A percentile compares a stretch with the other conserved stretches of the same genome.
phyloP scores from a whole-genome alignment of 129 eudicot species.

The Smallanthus sonchifolius region DNA sequence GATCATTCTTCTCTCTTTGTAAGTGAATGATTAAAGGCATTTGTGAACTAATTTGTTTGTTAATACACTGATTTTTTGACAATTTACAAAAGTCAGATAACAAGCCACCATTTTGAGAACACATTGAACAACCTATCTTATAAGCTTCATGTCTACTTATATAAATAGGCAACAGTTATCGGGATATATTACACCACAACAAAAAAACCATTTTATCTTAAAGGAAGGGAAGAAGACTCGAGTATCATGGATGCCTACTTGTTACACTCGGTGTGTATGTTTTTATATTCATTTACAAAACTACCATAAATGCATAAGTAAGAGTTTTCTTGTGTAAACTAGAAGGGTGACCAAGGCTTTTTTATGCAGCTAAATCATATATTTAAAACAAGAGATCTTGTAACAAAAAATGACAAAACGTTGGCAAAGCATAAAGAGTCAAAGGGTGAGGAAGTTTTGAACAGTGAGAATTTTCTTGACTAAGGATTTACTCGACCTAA shows the following conservation, averaged over 20 bases:
- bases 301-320: neutral
- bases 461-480: conserved; percentile 48
- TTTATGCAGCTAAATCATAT: conserved; percentile 85
- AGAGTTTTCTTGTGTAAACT: neutral
- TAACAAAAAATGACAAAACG: conserved; percentile 64
- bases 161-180: conserved; percentile 73
- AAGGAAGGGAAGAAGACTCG: conserved; percentile 82
- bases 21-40: conserved; percentile 32
- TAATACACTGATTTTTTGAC: neutral
- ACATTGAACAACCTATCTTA: neutral
- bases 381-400: conserved; percentile 59
- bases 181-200: conserved; percentile 86
- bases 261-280: conserved; percentile 68
- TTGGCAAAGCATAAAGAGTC: conserved; percentile 52
- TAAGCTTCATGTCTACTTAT: neutral
- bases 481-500: conserved; percentile 93
- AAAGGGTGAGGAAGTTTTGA: conserved; percentile 33
- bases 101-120: neutral
- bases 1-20: conserved; percentile 81
- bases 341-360: conserved; percentile 4
- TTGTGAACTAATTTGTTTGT: neutral
- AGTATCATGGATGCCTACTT: conserved; percentile 82
- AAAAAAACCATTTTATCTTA: conserved; percentile 84
- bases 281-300: neutral
- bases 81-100: neutral